A percentile compares a stretch with the other conserved stretches of the same genome.
These are phyloP conservation scores for Backusella psychrophila DNA, from an alignment of 192 early-diverging fungal genomes.

Conservation along the genomic window DNA sequence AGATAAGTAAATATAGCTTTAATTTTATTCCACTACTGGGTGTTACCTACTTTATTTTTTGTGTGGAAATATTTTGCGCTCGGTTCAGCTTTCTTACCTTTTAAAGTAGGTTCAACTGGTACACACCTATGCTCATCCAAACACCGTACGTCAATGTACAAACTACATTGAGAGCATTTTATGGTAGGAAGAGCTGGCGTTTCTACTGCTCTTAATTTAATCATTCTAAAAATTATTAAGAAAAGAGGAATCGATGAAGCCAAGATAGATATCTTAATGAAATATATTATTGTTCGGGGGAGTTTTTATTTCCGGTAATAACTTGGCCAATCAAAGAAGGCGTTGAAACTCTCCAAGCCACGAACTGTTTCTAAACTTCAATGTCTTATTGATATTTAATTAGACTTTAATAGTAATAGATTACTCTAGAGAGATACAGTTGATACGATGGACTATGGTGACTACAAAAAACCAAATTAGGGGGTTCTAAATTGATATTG, in stretches of 20 bases:
- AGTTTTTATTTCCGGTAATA: background rate
- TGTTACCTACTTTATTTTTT: background rate
- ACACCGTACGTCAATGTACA: slow-evolving; percentile 46
- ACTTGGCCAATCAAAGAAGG: background rate
- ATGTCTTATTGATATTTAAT: background rate
- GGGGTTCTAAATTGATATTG: too few species aligned
- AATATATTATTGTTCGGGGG: background rate
- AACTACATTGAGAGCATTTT: slow-evolving; percentile 57
- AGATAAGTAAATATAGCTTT: background rate
- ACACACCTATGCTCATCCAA: slow-evolving; percentile 52
- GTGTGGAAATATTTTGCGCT: slow-evolving; percentile 13
- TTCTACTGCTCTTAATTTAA: background rate
- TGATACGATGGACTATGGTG: too few species aligned
- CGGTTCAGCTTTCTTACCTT: background rate
- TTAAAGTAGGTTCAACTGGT: slow-evolving; percentile 43
- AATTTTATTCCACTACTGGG: background rate
- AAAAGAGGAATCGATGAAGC: background rate
- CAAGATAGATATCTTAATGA: background rate
- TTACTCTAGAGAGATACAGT: background rate
- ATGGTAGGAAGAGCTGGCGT: slow-evolving; percentile 51
- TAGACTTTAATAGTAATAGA: background rate
- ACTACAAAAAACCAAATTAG: too few species aligned
- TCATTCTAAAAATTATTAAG: background rate
- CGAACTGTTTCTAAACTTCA: background rate
- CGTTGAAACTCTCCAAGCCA: background rate